A percentile compares a stretch with the other conserved stretches of the same genome.
These are phyloP conservation scores for Neospora caninum DNA, from an alignment of 169 alveolate genomes.

Conservation along the genomic window DNA sequence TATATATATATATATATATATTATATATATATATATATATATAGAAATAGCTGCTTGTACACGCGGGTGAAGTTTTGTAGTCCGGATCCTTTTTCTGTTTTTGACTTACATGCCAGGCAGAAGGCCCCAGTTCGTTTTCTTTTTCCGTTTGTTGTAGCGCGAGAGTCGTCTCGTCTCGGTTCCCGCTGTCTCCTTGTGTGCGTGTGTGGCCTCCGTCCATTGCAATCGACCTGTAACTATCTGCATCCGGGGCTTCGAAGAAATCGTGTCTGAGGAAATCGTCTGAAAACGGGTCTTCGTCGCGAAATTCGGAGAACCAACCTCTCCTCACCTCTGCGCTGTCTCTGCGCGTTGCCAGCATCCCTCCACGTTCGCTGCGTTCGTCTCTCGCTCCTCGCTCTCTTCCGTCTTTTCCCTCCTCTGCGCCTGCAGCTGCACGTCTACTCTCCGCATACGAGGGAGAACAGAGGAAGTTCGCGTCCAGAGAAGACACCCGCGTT, in stretches of 20 bases:
- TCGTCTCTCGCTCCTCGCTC: neutral
- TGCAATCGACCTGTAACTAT: neutral
- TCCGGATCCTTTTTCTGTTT: neutral
- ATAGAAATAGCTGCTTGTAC: no score
- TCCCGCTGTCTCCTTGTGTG: neutral
- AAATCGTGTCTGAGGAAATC: neutral
- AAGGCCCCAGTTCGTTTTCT: neutral
- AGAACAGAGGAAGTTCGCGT: no score
- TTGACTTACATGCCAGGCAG: constrained; percentile 11
- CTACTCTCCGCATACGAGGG: neutral
- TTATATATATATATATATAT: neutral
- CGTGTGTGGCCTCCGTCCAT: neutral
- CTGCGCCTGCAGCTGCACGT: neutral
- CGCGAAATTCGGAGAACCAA: neutral
- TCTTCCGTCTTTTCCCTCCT: neutral
- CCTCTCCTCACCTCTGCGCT: no score
- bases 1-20: no score
- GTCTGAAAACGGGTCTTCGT: neutral
- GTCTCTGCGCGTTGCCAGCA: no score
- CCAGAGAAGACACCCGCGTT: no score
- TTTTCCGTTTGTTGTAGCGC: neutral
- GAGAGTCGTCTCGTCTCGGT: neutral
- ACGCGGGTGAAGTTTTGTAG: no score
- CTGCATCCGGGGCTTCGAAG: neutral
- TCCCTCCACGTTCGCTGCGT: neutral